Base-by-base conservation (phyloP, 2,329 filamentous ascomycete genomes). In the Claviceps monticola region DNA sequence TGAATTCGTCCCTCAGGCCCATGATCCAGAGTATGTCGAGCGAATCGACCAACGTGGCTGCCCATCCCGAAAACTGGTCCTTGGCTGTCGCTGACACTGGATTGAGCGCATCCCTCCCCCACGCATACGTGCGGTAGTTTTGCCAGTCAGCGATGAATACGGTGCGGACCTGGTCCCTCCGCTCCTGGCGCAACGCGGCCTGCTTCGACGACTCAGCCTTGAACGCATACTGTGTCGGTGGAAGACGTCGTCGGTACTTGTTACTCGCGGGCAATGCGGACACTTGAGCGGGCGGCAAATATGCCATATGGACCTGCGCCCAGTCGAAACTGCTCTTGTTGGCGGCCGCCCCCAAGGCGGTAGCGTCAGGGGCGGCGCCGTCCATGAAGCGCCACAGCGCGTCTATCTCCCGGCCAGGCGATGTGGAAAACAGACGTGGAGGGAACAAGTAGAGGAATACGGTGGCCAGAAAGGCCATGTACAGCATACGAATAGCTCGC, bases 11-110 rank as follows among this genome's bases (percentile, higher is more conserved):
- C 55, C 74, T 74, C 61, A 86, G 58, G 4, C 76, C 83, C 76
- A 87, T 81, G 56, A 87, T 83, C 82, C 83, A 86, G 14, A 88
- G 69, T n/a, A 80, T 80, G 61, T 87, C 84, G 50, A 85, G 70
- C 2, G 78, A 69, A 61, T 84, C 82, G n/a, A 84, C 79, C 52
- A 84, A 67, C 5, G 81, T 84, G 4, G 81, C 81, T 6, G 77
- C 79, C 81, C 81, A 84, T 23, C 82, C 82, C 14, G 78, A 79
- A 64, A 83, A 84, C 37, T 77, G 74, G 57, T 83, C 74, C 45
- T 73, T 72, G 48, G 64, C 68, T 2, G 63, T 59, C 11, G 73
- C 79, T 16, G 72, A 72, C 9, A 84, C 58, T 3, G 82, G 82
- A 34, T 70, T 69, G 50, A 85, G 67, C 57, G 83, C 82, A 61